Evolutionary conservation across 2,329 filamentous ascomycete genomes (phyloP).

Genomic region (Ramularia endophylla): DNA sequence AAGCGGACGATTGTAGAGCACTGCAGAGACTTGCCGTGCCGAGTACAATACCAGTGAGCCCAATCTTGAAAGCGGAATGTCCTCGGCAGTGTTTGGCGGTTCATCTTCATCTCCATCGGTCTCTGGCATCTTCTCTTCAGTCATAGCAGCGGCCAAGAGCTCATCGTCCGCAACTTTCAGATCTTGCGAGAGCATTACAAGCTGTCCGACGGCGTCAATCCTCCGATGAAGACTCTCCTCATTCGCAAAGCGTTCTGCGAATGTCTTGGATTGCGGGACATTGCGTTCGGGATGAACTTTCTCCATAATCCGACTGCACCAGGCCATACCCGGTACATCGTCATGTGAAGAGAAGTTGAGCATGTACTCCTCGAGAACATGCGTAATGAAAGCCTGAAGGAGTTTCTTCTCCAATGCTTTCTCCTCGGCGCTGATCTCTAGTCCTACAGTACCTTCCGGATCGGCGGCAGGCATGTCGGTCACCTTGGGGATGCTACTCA

Average conservation of each 20-base stretch:
- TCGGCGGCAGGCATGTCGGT: constrained; percentile 43
- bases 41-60: constrained; percentile 51
- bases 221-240: constrained; percentile 56
- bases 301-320: constrained; percentile 58
- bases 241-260: constrained; percentile 59
- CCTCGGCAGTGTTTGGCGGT: constrained; percentile 45
- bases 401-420: constrained; percentile 57
- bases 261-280: constrained; percentile 56
- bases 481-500: constrained; percentile 13
- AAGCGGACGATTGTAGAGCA: constrained; percentile 42
- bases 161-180: constrained; percentile 45
- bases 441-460: constrained; percentile 47
- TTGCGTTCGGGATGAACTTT: constrained; percentile 59
- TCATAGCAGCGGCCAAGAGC: constrained; percentile 40
- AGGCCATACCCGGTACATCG: constrained; percentile 45
- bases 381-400: constrained; percentile 71
- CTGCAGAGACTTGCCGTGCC: constrained; percentile 45
- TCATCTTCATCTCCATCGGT: constrained; percentile 47
- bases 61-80: constrained; percentile 52
- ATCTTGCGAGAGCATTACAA: constrained; percentile 61
- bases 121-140: constrained; percentile 35
- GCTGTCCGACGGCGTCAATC: constrained; percentile 64
- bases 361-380: constrained; percentile 68
- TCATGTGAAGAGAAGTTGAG: constrained; percentile 42
- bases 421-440: constrained; percentile 47